Base-by-base conservation (phyloP, 257 asterid genomes). In the Primulina eburnea region DNA sequence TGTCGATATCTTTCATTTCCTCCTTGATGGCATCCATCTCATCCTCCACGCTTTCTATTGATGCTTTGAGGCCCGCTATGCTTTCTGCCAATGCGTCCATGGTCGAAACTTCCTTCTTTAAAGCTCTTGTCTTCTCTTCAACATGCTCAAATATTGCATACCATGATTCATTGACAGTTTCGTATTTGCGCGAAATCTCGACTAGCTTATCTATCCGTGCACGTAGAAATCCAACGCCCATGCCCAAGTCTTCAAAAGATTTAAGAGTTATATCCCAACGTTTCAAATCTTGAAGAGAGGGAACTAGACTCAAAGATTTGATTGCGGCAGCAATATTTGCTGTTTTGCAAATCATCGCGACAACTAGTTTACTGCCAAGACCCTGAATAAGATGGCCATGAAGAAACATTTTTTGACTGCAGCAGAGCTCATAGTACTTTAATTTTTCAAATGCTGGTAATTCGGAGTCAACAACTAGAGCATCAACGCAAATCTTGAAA, bases 241-340 rank as follows among this genome's bases (percentile, higher is more conserved):
- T 83, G 12, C 88, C 88, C 55, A 83, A 73, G 65, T 70, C 80
- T 68, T 74, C 82, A 0, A 81, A 83, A 0, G 77, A 70, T 65
- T 78, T 72, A 6, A 83, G 68, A 5, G 84, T 81, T 35, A 12
- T 71, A 64, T 78, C 84, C 84, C 82, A 83, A 18, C 64, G 33
- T 6, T 62, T 66, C 38, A 83, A 76, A 34, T 33, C 4, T 0
- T 66, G 64, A 8, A 1, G 17, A 17, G 74, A 50, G 0, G 75
- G 60, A 12, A 38, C 65, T 7, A 69, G 55, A 43, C 37, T 68
- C 30, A 72, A 59, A 5, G 76, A 82, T 60, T 60, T 78, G 14
- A 83, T 81, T 11, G 83, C 84, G 65, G 78, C 81, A 5, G 84
- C 83, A 37, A 81, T 75, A 60, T 71, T 73, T 9, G 81, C 71